Conservation (phyloP, 202 grass and related monocot species). For the Panicum virgatum region DNA sequence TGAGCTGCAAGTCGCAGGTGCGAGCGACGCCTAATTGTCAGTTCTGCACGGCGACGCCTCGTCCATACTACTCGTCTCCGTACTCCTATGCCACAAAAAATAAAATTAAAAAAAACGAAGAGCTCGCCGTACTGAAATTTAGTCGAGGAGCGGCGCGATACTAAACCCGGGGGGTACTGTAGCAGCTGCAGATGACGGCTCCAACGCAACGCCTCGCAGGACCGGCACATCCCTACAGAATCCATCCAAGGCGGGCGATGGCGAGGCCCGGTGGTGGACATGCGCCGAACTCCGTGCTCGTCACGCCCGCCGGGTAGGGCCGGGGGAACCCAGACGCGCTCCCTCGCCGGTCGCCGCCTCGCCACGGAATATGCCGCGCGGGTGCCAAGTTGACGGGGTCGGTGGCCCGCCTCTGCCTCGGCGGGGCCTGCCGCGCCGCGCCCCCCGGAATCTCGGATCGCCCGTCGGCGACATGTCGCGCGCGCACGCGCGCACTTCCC, state of each 20-base stretch:
- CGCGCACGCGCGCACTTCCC: no score
- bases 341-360: not conserved
- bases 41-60: not conserved
- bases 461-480: not conserved
- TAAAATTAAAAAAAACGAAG: accelerated
- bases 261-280: not conserved
- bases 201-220: not conserved
- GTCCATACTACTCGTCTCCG: no score
- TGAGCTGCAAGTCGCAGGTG: not conserved
- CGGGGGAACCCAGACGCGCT: not conserved
- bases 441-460: not conserved
- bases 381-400: not conserved
- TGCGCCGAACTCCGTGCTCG: not conserved
- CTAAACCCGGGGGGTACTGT: no score
- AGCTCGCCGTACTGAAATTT: not conserved
- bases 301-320: not conserved
- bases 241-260: not conserved
- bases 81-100: not conserved
- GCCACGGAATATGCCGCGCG: not conserved
- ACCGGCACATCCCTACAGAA: not conserved
- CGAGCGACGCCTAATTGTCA: not conserved
- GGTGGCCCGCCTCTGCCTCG: not conserved
- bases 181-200: no score
- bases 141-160: not conserved
- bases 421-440: no score